Evolutionary conservation across 768 basidiomycete species (phyloP), one percentile per base, ranked within the genome.

Genomic region (Tricholoma saponaceum): DNA sequence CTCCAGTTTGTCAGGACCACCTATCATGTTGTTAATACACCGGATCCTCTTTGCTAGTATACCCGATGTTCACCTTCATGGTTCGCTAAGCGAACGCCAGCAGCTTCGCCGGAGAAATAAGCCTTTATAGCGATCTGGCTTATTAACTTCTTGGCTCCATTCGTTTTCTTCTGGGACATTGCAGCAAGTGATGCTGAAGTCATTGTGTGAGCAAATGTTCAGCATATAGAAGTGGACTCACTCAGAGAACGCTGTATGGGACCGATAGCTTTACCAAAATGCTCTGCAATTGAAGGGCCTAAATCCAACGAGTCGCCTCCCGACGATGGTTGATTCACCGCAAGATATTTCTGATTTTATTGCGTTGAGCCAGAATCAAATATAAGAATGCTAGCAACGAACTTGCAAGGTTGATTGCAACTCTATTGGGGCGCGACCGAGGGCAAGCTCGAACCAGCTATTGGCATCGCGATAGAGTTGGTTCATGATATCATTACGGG

Each of bases 381-480:
- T 50, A 43, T 49, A 13, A 22, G 47, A 60, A 47, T 5, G n/a
- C 37, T 50, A 8, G 16, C 26, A 32, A 65, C 77, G 43, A 66
- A 90, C 94, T 82, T 96, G 94, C 54, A 99, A 75, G 0, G 92
- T 93, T 0, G 94, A 91, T 60, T 95, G 94, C 50, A 98, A 74
- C 69, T 97, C 95, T 68, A 95, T 83, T 0, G 96, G 96, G 1
- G 95, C 93, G 18, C 95, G 85, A 10, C 87, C 84, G 32, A 98
- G 76, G 1, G 92, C 94, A 39, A 93, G 74, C 56, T 89, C 85
- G 58, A 99, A 89, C 96, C 96, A 99, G 18, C 70, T 79, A 57
- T 80, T 83, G 9, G 93, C 87, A 64, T 89, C 84, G 4, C 80
- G 79, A 59, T 91, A 85, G 30, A 97, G 69, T 55, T 88, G 84